Conservation (phyloP, 306 rosid species). For the Mimosa bimucronata region DNA sequence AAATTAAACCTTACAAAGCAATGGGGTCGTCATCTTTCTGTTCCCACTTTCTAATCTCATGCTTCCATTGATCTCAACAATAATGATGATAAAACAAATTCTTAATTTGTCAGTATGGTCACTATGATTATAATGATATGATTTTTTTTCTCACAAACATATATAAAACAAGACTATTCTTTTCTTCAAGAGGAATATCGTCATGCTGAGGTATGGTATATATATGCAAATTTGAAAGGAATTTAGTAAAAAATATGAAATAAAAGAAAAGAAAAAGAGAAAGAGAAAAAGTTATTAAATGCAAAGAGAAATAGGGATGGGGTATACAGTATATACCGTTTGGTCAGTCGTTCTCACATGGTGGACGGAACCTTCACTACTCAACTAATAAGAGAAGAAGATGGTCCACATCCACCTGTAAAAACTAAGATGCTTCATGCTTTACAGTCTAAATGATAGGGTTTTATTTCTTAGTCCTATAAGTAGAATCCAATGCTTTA, state of each 20-base stretch:
- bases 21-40: slow-evolving; percentile 36
- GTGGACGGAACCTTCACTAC: slow-evolving; percentile 16
- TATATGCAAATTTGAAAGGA: not conserved
- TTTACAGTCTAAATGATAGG: not conserved
- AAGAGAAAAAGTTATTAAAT: not conserved
- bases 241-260: not conserved
- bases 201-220: slow-evolving; percentile 54
- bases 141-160: not conserved
- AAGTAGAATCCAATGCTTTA: slow-evolving; percentile 28
- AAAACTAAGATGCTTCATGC: slow-evolving; percentile 26
- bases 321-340: slow-evolving; percentile 30
- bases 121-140: slow-evolving; percentile 9
- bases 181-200: slow-evolving; percentile 24
- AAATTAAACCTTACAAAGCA: slow-evolving; percentile 23
- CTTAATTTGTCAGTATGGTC: not conserved
- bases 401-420: slow-evolving; percentile 34
- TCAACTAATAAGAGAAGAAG: slow-evolving; percentile 2
- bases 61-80: slow-evolving; percentile 30
- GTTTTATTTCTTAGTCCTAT: not conserved
- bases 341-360: slow-evolving; percentile 38
- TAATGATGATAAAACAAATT: slow-evolving; percentile 7
- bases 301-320: slow-evolving; percentile 24
- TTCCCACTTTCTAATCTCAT: slow-evolving; percentile 39
- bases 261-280: not conserved
- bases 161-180: slow-evolving; percentile 21